Evolutionary conservation across 768 basidiomycete species (phyloP), one percentile per base, ranked within the genome.

Genomic region (Agrocybe praecox): DNA sequence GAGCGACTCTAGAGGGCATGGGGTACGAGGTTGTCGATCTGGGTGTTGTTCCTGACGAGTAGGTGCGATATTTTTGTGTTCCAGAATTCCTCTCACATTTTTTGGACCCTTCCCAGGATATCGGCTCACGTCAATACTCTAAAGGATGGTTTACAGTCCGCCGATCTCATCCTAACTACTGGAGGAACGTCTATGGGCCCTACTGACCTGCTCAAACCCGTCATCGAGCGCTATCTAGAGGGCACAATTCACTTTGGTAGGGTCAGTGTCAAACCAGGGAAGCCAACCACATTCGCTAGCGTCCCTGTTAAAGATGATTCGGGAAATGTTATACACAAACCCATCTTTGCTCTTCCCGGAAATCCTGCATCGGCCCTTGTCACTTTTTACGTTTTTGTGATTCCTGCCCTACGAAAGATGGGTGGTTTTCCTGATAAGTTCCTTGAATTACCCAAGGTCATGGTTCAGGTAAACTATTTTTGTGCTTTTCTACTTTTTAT

Each of bases 111-210:
- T 53, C 40, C 18, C 64, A 90, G 88, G 34, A 72, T 89, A 52
- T 67, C 76, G 5, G 76, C 81, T 2, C 90, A 92, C 63, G 77
- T 86, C 19, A 67, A 69, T 10, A 82, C 83, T 2, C 79, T 96
- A 47, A 64, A 69, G 57, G 71, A 69, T 26, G 92, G 87, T 0
- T 74, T 90, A 7, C 74, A 80, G 34, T 64, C 68, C 18, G 89
- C 91, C 0, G 94, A 96, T 65, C 70, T 96, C 8, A 67, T 96
- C 14, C 72, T 96, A 11, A 90, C 91, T 0, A 96, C 94, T 1
- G 94, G 94, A 11, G 94, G 94, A 4, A 94, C 94, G 4, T 93
- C 91, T 1, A 96, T 96, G 94, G 94, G 94, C 0, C 82, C 93
- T 1, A 86, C 85, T 0, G 94, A 96, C 69, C 78, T 96, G 19